Conservation (phyloP, 2,329 filamentous ascomycete genomes). For the Verticillium klebahnii region DNA sequence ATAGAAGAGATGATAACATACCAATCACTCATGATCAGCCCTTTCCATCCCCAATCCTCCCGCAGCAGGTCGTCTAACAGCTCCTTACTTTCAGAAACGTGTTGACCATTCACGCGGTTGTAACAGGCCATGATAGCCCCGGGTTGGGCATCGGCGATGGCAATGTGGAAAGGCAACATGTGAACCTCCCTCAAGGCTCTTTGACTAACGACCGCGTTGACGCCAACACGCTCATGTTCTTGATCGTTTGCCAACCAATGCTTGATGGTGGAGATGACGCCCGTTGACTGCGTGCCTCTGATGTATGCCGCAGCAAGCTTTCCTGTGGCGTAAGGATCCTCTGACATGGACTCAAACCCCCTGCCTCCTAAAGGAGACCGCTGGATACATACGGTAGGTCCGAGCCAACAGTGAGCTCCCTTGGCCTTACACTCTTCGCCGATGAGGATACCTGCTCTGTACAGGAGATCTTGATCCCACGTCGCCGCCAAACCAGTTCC, state of each 20-base stretch:
- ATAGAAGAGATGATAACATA: background rate
- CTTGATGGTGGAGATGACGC: slow-evolving; percentile 26
- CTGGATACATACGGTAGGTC: slow-evolving; percentile 60
- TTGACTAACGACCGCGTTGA: slow-evolving; percentile 42
- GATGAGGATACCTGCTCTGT: slow-evolving; percentile 6
- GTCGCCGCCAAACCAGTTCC: slow-evolving; percentile 28
- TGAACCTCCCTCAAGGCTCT: slow-evolving; percentile 59
- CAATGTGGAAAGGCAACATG: slow-evolving; percentile 59
- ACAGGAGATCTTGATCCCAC: slow-evolving; percentile 25
- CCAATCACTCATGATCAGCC: slow-evolving; percentile 11
- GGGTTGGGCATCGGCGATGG: slow-evolving; percentile 49
- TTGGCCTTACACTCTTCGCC: slow-evolving; percentile 30
- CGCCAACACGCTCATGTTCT: slow-evolving; percentile 42
- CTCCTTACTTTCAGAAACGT: slow-evolving; percentile 18
- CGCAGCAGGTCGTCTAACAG: slow-evolving; percentile 6
- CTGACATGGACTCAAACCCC: slow-evolving; percentile 61
- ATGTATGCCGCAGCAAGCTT: slow-evolving; percentile 21
- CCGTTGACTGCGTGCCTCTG: slow-evolving; percentile 23
- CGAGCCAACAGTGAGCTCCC: slow-evolving; percentile 53
- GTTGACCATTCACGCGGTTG: slow-evolving; percentile 41
- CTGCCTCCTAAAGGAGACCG: slow-evolving; percentile 57
- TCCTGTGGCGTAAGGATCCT: slow-evolving; percentile 32
- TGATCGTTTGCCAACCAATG: slow-evolving; percentile 41
- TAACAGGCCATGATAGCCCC: slow-evolving; percentile 56
- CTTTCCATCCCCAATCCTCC: slow-evolving; percentile 9